Base-by-base conservation (phyloP, 2,329 filamentous ascomycete species). In the Tolypocladium sp. region DNA sequence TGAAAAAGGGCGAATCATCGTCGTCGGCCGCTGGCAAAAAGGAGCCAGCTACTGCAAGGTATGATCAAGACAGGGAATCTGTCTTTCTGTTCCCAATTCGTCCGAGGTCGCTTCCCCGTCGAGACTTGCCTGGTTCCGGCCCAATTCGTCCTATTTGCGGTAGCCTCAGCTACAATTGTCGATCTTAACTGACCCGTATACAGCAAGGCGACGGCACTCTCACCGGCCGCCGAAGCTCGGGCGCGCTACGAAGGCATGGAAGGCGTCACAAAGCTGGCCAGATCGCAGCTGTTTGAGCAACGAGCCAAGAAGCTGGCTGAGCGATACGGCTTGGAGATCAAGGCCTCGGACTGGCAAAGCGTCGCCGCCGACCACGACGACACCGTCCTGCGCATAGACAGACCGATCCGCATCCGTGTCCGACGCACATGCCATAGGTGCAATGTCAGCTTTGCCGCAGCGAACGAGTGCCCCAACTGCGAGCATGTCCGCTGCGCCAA, bases 381-480 rank as follows among this genome's bases (percentile, higher is more conserved):
- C 56, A 79, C 81, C 35, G 82, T 82, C 37, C 74, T 83, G 30
- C 86, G 88, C 51, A 82, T 90, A 58, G 86, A 91, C 71, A 91
- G 90, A 76, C 82, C 88, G 15, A 89, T 91, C 64, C 85, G 88
- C 60, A 89, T 92, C 82, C 85, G 89, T 58, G 83, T 92, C 57
- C 88, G 90, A 71, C 84, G 87, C 65, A 87, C 83, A 63, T 97
- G 92, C 73, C 92, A 96, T 74, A 81, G 84, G 65, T 97, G 92
- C 77, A 83, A 86, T 60, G 84, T 87, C 17, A 82, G 83, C 30
- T 96, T 93, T 71, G 87, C 88, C 59, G 73, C 82, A 25, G 83
- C 87, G 67, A 91, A 88, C 74, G 79, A 88, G 61, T 96, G 92
- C 74, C 73, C 81, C 63, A 84, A 83, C 64, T 97, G 92, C 76